Evolutionary conservation across 2,329 filamentous ascomycete species (phyloP), one percentile per base, ranked within the genome.

Genomic region (Aspergillus bombycis): DNA sequence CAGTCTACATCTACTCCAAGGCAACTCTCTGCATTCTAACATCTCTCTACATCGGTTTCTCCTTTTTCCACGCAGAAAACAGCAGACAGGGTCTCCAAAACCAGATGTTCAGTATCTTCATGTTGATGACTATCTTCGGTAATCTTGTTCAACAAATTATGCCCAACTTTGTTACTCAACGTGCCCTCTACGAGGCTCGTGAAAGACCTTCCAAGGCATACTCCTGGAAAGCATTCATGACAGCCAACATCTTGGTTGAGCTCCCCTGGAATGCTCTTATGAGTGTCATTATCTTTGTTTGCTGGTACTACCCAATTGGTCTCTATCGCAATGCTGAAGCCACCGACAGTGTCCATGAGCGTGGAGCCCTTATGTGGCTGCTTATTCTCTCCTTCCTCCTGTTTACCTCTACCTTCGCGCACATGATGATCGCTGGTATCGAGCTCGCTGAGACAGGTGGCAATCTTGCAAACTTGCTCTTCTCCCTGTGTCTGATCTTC

Each of bases 31-130:
- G 89, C 74, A 80, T 85, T 28, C 78, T 88, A 19, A 84, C 84
- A 67, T 83, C 89, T 4, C 84, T 96, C 14, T 96, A 94, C 77
- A 92, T 96, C 72, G 92, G 92, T 55, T 93, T 94, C 79, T 89
- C 90, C 65, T 94, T 96, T 80, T 93, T 88, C 84, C 85, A 88
- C 30, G 89, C 91, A 1, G 84, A 87, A 48, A 91, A 92, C 80
- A 89, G 87, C 43, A 85, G 89, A 50, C 92, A 94, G 75, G 93
- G 93, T 67, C 83, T 96, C 5, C 91, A 94, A 78, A 96, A 96
- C 80, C 92, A 96, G 75, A 93, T 95, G 88, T 96, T 96, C 75
- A 86, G 88, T 76, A 90, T 97, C 69, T 96, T 96, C 85, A 91
- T 95, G 85, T 80, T 95, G 62, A 82, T 91, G 62, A 94, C 90